Evolutionary conservation across 805 yeast genomes (phyloP).

Genomic region (Jamesozyma jinghongensis): DNA sequence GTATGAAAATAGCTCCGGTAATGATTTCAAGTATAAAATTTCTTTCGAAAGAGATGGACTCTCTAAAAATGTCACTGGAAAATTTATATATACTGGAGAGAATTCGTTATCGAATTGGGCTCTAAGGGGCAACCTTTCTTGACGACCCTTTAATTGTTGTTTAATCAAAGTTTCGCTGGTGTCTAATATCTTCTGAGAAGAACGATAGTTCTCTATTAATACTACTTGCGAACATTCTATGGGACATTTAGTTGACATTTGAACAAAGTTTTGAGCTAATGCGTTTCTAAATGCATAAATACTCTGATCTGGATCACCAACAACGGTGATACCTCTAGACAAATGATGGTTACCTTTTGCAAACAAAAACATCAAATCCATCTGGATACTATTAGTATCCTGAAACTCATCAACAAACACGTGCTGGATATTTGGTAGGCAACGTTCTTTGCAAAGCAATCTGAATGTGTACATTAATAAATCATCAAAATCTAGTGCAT

Average conservation of each 20-base stretch:
- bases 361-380: constrained; percentile 52
- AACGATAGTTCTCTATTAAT: constrained; percentile 69
- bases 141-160: constrained; percentile 38
- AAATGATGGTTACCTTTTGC: constrained; percentile 33
- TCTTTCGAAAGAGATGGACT: constrained; percentile 51
- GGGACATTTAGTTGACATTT: constrained; percentile 40
- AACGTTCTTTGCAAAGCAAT: constrained; percentile 38
- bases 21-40: constrained; percentile 38
- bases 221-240: constrained; percentile 30
- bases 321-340: constrained; percentile 63
- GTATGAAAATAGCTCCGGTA: constrained; percentile 39
- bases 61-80: constrained; percentile 41
- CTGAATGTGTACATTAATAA: constrained; percentile 48
- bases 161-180: constrained; percentile 58
- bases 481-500: constrained; percentile 75
- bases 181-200: constrained; percentile 56
- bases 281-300: constrained; percentile 87
- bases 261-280: constrained; percentile 51
- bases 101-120: constrained; percentile 39
- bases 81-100: constrained; percentile 39
- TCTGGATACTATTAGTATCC: constrained; percentile 76
- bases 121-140: constrained; percentile 35
- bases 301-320: constrained; percentile 96
- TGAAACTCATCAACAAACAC: constrained; percentile 92
- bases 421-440: constrained; percentile 47